Evolutionary conservation across 768 basidiomycete species (phyloP).

Genomic region (Boletus subparvulus): DNA sequence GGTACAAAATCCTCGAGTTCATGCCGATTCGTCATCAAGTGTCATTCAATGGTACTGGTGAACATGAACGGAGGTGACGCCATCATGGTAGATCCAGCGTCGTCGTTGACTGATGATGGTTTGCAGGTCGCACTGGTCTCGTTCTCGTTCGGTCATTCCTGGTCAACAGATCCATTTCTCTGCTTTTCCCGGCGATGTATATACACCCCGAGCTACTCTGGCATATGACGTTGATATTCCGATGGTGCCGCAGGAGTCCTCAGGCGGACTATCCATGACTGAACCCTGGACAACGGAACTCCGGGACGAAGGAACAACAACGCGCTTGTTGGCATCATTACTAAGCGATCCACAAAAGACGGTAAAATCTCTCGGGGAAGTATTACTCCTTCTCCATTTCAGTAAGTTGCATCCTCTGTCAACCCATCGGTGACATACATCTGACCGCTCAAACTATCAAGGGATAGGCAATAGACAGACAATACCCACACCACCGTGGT

Average conservation of each 20-base stretch:
- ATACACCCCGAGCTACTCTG: slow-evolving; percentile 2
- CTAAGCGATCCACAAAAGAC: neutral
- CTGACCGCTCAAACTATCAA: neutral
- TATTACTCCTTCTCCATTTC: slow-evolving; percentile 5
- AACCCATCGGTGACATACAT: neutral
- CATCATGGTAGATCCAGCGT: neutral
- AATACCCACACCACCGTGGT: neutral
- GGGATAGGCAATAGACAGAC: neutral
- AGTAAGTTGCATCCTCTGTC: neutral
- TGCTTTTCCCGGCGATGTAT: neutral
- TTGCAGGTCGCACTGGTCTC: neutral
- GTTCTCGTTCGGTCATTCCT: slow-evolving; percentile 8
- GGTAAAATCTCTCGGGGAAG: neutral
- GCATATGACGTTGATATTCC: neutral
- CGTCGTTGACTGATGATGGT: neutral
- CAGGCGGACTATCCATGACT: neutral
- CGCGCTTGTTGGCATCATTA: neutral
- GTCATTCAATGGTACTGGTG: slow-evolving; percentile 10
- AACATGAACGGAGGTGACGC: slow-evolving; percentile 2
- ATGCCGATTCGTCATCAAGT: slow-evolving; percentile 2
- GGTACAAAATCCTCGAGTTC: neutral
- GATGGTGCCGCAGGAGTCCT: neutral
- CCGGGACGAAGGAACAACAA: neutral
- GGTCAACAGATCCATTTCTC: slow-evolving; percentile 2
- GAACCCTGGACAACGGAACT: neutral